Conservation (phyloP, 495 filamentous ascomycete species). For the Coniosporium apollinis region DNA sequence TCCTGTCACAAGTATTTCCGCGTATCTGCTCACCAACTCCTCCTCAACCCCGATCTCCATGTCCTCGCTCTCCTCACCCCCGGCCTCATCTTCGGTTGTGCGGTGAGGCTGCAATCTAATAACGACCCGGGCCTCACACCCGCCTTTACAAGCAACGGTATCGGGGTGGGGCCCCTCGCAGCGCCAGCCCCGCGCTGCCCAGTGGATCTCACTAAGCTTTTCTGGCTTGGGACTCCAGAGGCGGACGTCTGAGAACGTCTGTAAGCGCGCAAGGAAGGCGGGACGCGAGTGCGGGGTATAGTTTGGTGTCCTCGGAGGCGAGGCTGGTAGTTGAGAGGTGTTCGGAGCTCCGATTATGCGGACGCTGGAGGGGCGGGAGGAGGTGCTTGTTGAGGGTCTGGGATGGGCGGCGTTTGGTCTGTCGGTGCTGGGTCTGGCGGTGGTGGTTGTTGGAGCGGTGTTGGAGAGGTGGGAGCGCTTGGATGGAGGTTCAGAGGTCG, state of each 20-base stretch:
- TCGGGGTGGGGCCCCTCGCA: slow-evolving; percentile 71
- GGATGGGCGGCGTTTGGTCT: background rate
- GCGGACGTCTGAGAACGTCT: slow-evolving; percentile 77
- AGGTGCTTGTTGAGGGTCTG: background rate
- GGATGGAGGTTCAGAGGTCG: slow-evolving; percentile 6
- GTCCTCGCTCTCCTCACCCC: slow-evolving; percentile 34
- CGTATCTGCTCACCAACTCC: slow-evolving; percentile 63
- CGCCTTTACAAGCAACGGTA: slow-evolving; percentile 60
- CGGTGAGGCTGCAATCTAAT: slow-evolving; percentile 40
- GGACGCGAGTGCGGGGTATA: slow-evolving; percentile 77
- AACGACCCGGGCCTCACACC: slow-evolving; percentile 66
- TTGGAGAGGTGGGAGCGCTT: slow-evolving; percentile 14
- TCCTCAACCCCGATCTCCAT: slow-evolving; percentile 35
- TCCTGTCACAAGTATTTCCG: slow-evolving; percentile 48
- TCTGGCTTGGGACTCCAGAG: slow-evolving; percentile 75
- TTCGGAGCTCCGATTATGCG: too few relatives aligned
- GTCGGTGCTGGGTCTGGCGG: background rate
- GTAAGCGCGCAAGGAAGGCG: slow-evolving; percentile 63
- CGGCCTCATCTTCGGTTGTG: slow-evolving; percentile 31
- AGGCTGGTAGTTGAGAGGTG: background rate
- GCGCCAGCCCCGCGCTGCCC: slow-evolving; percentile 88
- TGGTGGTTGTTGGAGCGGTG: background rate
- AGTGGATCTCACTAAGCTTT: slow-evolving; percentile 73
- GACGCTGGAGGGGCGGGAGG: background rate
- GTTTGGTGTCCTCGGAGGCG: slow-evolving; percentile 24